Conservation (phyloP, 2,329 filamentous ascomycete genomes). For the Grosmannia clavigera region DNA sequence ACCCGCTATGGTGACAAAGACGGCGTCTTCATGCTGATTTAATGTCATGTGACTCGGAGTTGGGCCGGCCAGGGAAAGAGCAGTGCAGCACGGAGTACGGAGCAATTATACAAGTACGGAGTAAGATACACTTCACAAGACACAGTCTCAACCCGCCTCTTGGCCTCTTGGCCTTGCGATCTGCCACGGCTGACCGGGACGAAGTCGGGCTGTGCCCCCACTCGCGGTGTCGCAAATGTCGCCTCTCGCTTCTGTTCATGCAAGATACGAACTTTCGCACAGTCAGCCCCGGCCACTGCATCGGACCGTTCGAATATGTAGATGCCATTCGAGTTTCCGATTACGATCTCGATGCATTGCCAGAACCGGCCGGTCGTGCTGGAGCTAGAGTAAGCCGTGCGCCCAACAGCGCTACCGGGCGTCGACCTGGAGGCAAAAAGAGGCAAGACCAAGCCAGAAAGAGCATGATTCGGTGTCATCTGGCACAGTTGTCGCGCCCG, state of each 20-base stretch:
- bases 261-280: no score
- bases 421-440: background rate
- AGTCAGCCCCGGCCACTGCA: background rate
- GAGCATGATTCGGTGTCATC: background rate
- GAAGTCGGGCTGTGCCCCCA: no score
- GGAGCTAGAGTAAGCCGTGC: background rate
- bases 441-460: background rate
- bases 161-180: no score
- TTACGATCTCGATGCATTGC: background rate
- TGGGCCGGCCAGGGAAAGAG: background rate
- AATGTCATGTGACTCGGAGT: background rate
- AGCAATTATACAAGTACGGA: no score
- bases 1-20: background rate
- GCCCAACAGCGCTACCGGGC: background rate
- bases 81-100: background rate
- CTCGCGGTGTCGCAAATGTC: no score
- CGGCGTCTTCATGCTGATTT: no score
- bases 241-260: no score
- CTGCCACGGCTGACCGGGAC: no score
- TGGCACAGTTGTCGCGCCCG: background rate
- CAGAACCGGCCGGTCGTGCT: background rate
- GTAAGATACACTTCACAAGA: no score
- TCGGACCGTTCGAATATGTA: background rate
- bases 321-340: background rate
- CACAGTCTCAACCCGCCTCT: no score